Evolutionary conservation across 176 grass and related monocot genomes (phyloP), one percentile per base, ranked within the genome.

Genomic region (Eragrostis nindensis): DNA sequence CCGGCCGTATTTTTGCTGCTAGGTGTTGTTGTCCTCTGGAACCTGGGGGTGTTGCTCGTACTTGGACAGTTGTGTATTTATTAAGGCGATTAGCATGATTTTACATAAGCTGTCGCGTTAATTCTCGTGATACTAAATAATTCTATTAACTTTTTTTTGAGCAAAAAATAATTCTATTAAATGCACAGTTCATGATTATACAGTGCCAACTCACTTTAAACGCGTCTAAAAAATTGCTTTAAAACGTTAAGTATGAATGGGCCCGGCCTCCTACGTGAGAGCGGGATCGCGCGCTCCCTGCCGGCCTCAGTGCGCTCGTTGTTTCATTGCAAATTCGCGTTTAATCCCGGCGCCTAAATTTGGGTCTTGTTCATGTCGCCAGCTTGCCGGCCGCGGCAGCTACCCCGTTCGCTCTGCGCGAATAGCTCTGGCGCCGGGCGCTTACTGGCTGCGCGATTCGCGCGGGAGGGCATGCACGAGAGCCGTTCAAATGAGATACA

Each of bases 401-500:
- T 17, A 54, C 36, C 30, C 49, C 30, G 59, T 30, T 79, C 18
- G 45, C n/a, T 7, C n/a, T 5, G n/a, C 38, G 17, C 44, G 26
- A 2, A 46, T 60, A 55, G 25, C 49, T n/a, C 25, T 60, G 64
- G 50, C 29, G 53, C 25, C 13, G 26, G 10, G 52, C 7, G 44
- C 25, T n/a, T 44, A 52, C 72, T 59, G 17, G 17, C 3, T 14
- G 40, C 48, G 71, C 42, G 5, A n/a, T 75, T 48, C n/a, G 17
- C 77, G 63, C 74, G 30, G 45, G 24, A 63, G 41, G 1, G n/a
- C 18, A 59, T 19, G 84, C 85, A 48, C 14, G 55, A 14, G 22
- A 16, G 14, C 43, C 17, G 68, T 55, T 65, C 71, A 60, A 81
- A 81, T 60, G 74, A n/a, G n/a, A n/a, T n/a, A n/a, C n/a, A n/a